phyloP scores from a whole-genome alignment of 2,329 filamentous ascomycete genomes.

The Juglanconis oblonga region DNA sequence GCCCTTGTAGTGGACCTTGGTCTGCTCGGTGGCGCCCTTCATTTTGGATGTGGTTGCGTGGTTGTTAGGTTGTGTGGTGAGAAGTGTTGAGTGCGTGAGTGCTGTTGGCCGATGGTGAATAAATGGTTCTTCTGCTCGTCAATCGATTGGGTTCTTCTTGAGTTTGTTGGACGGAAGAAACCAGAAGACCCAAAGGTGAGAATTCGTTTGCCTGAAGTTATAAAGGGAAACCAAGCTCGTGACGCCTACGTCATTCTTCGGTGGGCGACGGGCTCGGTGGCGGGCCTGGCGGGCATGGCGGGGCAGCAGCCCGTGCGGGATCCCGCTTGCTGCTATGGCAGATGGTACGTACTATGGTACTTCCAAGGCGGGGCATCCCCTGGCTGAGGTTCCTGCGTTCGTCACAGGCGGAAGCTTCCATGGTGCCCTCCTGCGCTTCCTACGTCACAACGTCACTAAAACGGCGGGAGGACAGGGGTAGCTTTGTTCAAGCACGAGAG shows the following conservation, averaged over 20 bases:
- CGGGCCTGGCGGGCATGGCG: conserved; percentile 3
- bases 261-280: too few species aligned
- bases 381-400: conserved; percentile 13
- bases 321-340: conserved; percentile 6
- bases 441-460: conserved; percentile 16
- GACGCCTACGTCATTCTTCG: conserved; percentile 18
- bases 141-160: conserved; percentile 8
- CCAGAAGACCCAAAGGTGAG: not conserved
- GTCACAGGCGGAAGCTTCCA: conserved; percentile 8
- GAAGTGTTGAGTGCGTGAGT: conserved; percentile 7
- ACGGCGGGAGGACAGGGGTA: conserved; percentile 14
- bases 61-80: conserved; percentile 9
- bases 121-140: conserved; percentile 1
- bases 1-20: conserved; percentile 87
- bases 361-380: not conserved
- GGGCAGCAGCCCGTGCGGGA: conserved; percentile 8
- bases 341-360: not conserved
- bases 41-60: conserved; percentile 12
- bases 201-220: not conserved
- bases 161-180: not conserved
- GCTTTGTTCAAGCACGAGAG: conserved; percentile 1
- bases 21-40: conserved; percentile 61
- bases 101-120: conserved; percentile 12
- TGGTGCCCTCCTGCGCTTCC: not conserved
- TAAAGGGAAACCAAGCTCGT: conserved; percentile 13